Percentiles rank a stretch among this genome's conserved stretches.
These are phyloP conservation scores for Hylodesmum podocarpum DNA, from an alignment of 306 rosid genomes.

Conservation along the genomic window DNA sequence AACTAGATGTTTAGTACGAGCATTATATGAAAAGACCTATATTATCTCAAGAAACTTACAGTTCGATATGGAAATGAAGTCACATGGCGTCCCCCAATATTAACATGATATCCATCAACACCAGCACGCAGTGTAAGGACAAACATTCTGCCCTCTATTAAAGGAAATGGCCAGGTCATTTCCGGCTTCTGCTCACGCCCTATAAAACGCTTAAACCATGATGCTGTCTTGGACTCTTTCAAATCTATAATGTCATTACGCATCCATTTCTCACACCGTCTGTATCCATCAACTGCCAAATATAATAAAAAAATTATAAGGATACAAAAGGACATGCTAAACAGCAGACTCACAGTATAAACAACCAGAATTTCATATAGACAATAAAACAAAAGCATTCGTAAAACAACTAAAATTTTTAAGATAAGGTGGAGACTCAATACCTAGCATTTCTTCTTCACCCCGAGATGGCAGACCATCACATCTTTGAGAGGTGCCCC, in stretches of 20 bases:
- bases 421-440: neutral
- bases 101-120: conserved; percentile 85
- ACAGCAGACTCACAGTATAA: neutral
- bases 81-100: conserved; percentile 84
- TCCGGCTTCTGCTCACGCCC: conserved; percentile 97
- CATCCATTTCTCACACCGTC: conserved; percentile 89
- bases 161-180: conserved; percentile 94
- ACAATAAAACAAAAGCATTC: neutral
- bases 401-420: neutral
- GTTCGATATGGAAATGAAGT: conserved; percentile 88
- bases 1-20: conserved; percentile 8
- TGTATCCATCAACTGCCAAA: conserved; percentile 80
- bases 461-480: conserved; percentile 69
- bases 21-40: neutral
- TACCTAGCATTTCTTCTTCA: conserved; percentile 89
- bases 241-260: conserved; percentile 61
- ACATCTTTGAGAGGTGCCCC: conserved; percentile 94
- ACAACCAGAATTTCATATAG: conserved; percentile 8
- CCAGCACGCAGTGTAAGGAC: conserved; percentile 85
- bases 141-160: conserved; percentile 84
- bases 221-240: conserved; percentile 81
- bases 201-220: conserved; percentile 89
- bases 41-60: conserved; percentile 49
- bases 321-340: neutral
- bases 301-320: conserved; percentile 18